Evolutionary conservation across 768 basidiomycete species (phyloP).

Genomic region (Boletus bicolor): DNA sequence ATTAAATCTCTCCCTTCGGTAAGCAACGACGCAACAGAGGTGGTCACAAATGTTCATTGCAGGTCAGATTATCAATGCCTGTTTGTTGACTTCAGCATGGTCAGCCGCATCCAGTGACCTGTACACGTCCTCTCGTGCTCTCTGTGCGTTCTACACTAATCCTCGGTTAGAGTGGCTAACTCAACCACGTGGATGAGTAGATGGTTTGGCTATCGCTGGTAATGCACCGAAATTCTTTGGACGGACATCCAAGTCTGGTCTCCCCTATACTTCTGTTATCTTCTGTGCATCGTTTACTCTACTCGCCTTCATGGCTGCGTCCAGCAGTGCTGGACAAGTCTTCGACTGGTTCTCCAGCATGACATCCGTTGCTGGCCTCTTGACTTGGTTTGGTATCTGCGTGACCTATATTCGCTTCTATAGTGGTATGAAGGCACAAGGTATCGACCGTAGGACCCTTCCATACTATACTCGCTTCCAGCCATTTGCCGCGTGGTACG

Average conservation of each 20-base stretch:
- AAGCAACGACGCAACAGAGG: conserved; percentile 23
- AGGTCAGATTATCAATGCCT: conserved; percentile 71
- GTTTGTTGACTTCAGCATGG: conserved; percentile 86
- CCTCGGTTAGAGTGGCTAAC: not conserved
- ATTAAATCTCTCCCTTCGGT: conserved; percentile 83
- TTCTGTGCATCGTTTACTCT: conserved; percentile 63
- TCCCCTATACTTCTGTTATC: conserved; percentile 73
- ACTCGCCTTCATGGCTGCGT: conserved; percentile 82
- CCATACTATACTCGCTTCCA: conserved; percentile 70
- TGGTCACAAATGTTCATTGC: not conserved
- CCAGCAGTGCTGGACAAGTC: conserved; percentile 61
- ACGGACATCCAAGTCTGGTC: conserved; percentile 63
- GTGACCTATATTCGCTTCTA: conserved; percentile 83
- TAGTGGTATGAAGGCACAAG: conserved; percentile 77
- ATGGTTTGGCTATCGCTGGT: conserved; percentile 74
- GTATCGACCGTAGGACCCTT: conserved; percentile 63
- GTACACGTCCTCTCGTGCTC: conserved; percentile 82
- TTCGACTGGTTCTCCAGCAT: conserved; percentile 82
- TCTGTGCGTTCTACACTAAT: conserved; percentile 53
- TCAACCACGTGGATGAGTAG: conserved; percentile 32
- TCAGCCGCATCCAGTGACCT: conserved; percentile 88
- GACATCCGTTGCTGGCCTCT: conserved; percentile 64
- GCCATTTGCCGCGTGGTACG: conserved; percentile 69
- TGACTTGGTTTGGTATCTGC: conserved; percentile 80
- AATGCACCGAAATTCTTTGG: conserved; percentile 83